Percentiles rank a stretch among this genome's conserved stretches.
phyloP scores from a whole-genome alignment of 1,139 yeast genomes.

The Geotrichum phurueaensis region DNA sequence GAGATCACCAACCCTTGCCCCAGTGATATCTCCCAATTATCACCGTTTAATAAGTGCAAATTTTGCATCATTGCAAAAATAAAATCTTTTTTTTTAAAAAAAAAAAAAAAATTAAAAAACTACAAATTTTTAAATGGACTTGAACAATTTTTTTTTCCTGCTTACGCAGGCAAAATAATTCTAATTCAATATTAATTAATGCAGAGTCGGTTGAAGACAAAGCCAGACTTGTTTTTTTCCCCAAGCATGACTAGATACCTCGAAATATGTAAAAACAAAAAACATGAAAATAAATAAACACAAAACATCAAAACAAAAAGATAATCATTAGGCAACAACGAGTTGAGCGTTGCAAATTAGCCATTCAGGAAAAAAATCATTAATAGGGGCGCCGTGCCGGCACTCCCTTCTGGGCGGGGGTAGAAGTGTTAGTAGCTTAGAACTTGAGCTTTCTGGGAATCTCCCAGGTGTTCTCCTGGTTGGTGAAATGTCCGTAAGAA shows the following conservation, averaged over 20 bases:
- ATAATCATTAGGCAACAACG: conserved; percentile 17
- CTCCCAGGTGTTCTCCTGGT: conserved; percentile 98
- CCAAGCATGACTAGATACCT: conserved; percentile 12
- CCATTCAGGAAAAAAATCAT: conserved; percentile 16
- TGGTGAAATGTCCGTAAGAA: conserved; percentile 98
- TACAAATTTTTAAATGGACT: neutral
- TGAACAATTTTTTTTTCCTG: neutral
- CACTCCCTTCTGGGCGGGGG: neutral
- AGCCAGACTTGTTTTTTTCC: conserved; percentile 17
- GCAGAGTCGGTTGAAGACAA: conserved; percentile 20
- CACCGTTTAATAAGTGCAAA: too few relatives aligned
- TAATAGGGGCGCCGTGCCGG: conserved; percentile 1
- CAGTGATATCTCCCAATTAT: too few relatives aligned
- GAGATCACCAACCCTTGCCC: too few relatives aligned
- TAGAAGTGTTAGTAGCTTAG: conserved; percentile 37
- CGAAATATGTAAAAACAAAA: neutral
- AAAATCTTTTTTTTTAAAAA: too few relatives aligned
- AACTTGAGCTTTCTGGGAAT: conserved; percentile 83
- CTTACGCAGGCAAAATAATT: neutral
- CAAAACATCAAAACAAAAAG: conserved; percentile 3
- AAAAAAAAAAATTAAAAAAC: neutral
- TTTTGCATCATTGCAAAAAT: too few relatives aligned
- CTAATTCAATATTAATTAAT: neutral
- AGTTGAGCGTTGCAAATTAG: conserved; percentile 18
- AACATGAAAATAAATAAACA: conserved; percentile 6